Evolutionary conservation across 108 stramenopile species (phyloP), one percentile per base, ranked within the genome.

Genomic region (Bacterosira constricta): DNA sequence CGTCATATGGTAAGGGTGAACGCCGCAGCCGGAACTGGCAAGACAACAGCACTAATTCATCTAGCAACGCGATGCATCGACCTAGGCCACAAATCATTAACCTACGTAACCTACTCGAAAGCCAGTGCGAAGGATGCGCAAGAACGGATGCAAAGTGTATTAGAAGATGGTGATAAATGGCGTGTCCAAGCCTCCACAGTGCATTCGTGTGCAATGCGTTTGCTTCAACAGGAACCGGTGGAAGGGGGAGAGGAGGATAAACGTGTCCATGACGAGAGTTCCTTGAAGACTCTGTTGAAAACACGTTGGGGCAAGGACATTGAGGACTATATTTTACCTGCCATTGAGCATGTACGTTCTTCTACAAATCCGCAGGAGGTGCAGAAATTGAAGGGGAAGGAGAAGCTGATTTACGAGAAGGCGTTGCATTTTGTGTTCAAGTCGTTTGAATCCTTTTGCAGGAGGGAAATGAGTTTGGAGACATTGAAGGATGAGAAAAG

Each of bases 1-100:
- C 56, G 58, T 27, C 74, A 75, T 31, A 66, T 81, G 27, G 69
- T 76, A 13, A 67, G 77, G 9, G 65, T 83, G 31, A 79, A 63
- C 3, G 82, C 82, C 30, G 70, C 70, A 35, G 82, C 82, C 2
- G 82, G 82, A 6, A 59, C 82, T 0, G 82, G 82, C 15, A 83
- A 83, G 56, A 83, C 82, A 6, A 78, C 77, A 30, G 73, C 77
- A 0, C 63, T 83, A 0, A 44, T 81, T 4, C 68, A 70, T 52
- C 52, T 80, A 20, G 73, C 80, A 4, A 17, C 63, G 2, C 68
- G 63, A 38, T 71, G 71, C 25, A 47, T 64, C 26, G 74, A 75
- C 20, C 34, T 74, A 12, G 60, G 68, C 30, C 80, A 81, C 27
- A 46, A 66, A 31, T 7, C 61, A 23, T 29, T 83, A n/a, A 66